Percentiles rank a stretch among this genome's conserved stretches.
phyloP scores from a whole-genome alignment of 163 green algal genomes.

The Coccomyxa subellipsoidea region DNA sequence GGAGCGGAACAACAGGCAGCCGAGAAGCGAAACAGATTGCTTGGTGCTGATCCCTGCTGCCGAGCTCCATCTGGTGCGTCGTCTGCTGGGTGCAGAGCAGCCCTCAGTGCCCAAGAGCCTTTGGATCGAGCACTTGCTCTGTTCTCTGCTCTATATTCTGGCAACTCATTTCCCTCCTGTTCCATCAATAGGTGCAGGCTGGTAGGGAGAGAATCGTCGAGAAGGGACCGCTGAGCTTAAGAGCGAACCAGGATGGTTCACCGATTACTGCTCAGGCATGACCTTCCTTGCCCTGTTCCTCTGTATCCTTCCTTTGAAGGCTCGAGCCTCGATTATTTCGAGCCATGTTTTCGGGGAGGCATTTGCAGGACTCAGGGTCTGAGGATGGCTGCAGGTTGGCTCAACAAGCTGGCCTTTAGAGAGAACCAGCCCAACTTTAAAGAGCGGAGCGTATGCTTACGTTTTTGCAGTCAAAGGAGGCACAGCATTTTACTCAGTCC shows the following conservation, averaged over 20 bases:
- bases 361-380: no score
- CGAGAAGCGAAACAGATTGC: not conserved
- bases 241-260: not conserved
- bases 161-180: no score
- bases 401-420: not conserved
- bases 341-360: no score
- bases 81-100: not conserved
- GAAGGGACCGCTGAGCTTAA: not conserved
- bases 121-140: not conserved
- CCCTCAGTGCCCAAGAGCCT: not conserved
- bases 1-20: not conserved
- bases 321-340: no score
- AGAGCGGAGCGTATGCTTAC: constrained; percentile 1
- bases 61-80: not conserved
- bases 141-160: no score
- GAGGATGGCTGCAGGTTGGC: not conserved
- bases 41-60: not conserved
- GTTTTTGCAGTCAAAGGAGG: not conserved
- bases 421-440: constrained; percentile 1
- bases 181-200: not conserved
- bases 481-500: not conserved
- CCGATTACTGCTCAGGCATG: not conserved
- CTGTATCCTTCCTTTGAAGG: no score
- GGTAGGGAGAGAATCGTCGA: not conserved
- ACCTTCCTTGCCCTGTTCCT: not conserved